Percentiles rank a stretch among this genome's conserved stretches.
Evolutionary conservation across 2,329 filamentous ascomycete species (phyloP).

Genomic region (Arthrinium puccinioides): DNA sequence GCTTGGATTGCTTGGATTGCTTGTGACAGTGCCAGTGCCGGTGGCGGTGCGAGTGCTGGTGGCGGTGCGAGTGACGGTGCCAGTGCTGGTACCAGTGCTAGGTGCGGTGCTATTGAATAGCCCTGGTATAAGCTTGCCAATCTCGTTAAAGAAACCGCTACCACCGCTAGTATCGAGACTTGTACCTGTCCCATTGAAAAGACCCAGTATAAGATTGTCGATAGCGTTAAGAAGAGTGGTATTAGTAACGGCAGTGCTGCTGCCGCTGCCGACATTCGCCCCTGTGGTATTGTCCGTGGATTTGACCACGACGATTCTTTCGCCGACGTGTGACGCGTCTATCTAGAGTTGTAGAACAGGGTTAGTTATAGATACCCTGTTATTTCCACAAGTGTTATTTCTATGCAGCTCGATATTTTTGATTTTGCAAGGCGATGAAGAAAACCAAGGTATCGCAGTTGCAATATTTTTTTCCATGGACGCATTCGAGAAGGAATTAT

Average conservation of each 20-base stretch:
- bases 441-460: too few species aligned
- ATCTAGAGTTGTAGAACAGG: neutral
- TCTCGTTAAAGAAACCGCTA: neutral
- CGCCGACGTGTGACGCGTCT: neutral
- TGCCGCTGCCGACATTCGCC: neutral
- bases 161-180: too few species aligned
- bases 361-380: neutral
- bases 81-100: neutral
- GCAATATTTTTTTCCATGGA: neutral
- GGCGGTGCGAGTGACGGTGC: neutral
- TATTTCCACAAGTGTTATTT: neutral
- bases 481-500: too few species aligned
- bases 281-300: neutral
- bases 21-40: neutral
- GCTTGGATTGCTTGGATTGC: neutral
- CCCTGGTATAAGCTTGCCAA: too few species aligned
- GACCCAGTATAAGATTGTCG: too few species aligned
- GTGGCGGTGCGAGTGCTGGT: neutral
- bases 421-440: too few species aligned
- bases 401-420: too few species aligned
- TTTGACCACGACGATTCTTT: conserved; percentile 1
- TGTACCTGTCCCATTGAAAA: neutral
- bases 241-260: neutral
- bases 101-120: neutral
- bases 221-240: too few species aligned